Conservation (phyloP, 129 eudicot species). For the Flaveria linearis region DNA sequence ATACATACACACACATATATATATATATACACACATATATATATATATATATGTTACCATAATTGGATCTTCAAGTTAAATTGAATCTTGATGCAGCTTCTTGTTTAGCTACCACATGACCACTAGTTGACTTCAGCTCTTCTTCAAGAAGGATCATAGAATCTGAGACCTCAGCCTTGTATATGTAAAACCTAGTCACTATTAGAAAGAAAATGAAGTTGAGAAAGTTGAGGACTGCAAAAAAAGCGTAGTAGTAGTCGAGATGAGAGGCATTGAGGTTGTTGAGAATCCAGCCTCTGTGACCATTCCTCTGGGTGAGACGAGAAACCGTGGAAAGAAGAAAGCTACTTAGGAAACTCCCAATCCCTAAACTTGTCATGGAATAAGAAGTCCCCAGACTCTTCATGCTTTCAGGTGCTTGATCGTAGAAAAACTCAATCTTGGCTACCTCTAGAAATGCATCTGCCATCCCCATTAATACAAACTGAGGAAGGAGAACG, state of each 20-base stretch:
- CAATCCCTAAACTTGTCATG: slow-evolving; percentile 61
- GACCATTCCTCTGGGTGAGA: slow-evolving; percentile 53
- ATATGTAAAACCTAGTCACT: slow-evolving; percentile 50
- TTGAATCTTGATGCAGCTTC: slow-evolving; percentile 41
- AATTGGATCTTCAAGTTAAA: slow-evolving; percentile 25
- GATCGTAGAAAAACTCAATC: slow-evolving; percentile 86
- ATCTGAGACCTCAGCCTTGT: slow-evolving; percentile 75
- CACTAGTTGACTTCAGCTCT: slow-evolving; percentile 36
- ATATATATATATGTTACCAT: background rate
- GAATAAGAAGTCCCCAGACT: slow-evolving; percentile 78
- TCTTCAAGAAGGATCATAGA: slow-evolving; percentile 62
- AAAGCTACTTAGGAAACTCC: slow-evolving; percentile 66
- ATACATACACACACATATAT: too few relatives aligned
- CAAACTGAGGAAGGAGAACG: slow-evolving; percentile 64
- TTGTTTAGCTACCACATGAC: slow-evolving; percentile 31
- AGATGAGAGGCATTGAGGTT: slow-evolving; percentile 77
- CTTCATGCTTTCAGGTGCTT: slow-evolving; percentile 87
- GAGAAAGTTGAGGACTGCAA: slow-evolving; percentile 49
- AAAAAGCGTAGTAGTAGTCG: slow-evolving; percentile 65
- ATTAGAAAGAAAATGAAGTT: slow-evolving; percentile 54
- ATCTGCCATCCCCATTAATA: slow-evolving; percentile 71
- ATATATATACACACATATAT: too few relatives aligned
- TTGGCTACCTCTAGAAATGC: slow-evolving; percentile 69
- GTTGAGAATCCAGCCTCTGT: slow-evolving; percentile 64
- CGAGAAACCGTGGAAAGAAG: slow-evolving; percentile 57